Evolutionary conservation across 2,329 filamentous ascomycete species (phyloP).

Genomic region (Celoporthe dispersa): DNA sequence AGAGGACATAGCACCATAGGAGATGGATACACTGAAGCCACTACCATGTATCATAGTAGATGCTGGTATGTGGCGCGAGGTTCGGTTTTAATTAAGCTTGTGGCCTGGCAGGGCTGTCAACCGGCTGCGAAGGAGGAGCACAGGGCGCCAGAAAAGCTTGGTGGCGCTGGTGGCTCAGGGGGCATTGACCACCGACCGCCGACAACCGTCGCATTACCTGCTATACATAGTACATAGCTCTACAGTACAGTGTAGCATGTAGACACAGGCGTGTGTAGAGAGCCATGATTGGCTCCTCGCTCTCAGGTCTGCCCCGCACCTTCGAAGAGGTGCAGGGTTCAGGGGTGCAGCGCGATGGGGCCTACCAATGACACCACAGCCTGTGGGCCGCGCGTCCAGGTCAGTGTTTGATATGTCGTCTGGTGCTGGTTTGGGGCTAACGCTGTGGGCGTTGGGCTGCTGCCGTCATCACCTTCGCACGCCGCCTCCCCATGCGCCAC

Average conservation of each 20-base stretch:
- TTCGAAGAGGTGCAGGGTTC: not conserved
- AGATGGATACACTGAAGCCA: not conserved
- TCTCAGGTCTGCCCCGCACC: not conserved
- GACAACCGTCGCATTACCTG: not conserved
- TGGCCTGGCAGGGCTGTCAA: not conserved
- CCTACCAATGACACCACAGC: not conserved
- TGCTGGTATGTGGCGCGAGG: not conserved
- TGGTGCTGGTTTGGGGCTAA: not conserved
- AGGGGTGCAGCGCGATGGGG: not conserved
- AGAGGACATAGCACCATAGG: too few species aligned
- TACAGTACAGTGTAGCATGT: too few species aligned
- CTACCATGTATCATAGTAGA: not conserved
- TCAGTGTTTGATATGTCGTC: not conserved
- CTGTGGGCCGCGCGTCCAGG: slow-evolving; percentile 1
- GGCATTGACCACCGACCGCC: too few species aligned
- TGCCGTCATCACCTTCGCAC: slow-evolving; percentile 5
- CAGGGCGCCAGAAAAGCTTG: not conserved
- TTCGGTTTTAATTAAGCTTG: not conserved
- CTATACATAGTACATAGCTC: not conserved
- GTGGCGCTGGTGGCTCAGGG: not conserved
- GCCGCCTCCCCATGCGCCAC: not conserved
- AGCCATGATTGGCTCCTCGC: not conserved
- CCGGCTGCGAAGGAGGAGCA: too few species aligned
- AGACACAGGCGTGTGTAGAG: too few species aligned
- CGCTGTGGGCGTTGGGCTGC: not conserved